A percentile compares a stretch with the other conserved stretches of the same genome.
Evolutionary conservation across 1,139 yeast genomes (phyloP).

Genomic region (Yamadazyma oceani): DNA sequence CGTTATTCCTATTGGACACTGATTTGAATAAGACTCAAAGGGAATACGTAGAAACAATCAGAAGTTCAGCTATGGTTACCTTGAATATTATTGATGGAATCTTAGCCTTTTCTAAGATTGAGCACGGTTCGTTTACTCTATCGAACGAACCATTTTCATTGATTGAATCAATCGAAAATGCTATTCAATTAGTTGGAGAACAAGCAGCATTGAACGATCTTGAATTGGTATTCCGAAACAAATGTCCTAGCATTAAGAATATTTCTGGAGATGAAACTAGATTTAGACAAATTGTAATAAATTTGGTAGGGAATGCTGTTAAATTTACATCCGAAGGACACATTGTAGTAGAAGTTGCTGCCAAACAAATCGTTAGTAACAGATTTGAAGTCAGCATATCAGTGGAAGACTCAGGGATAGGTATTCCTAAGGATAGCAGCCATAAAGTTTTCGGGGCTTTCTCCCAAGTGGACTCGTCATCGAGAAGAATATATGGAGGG

Average conservation of each 20-base stretch:
- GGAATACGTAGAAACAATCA: constrained; percentile 56
- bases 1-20: constrained; percentile 54
- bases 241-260: constrained; percentile 41
- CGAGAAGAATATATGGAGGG: constrained; percentile 58
- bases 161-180: constrained; percentile 52
- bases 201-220: constrained; percentile 48
- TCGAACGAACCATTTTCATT: constrained; percentile 51
- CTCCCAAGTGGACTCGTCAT: constrained; percentile 61
- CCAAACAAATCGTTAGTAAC: constrained; percentile 27
- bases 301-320: constrained; percentile 57
- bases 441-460: constrained; percentile 58
- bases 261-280: constrained; percentile 53
- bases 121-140: constrained; percentile 52
- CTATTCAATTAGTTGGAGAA: constrained; percentile 53
- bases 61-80: constrained; percentile 53
- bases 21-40: constrained; percentile 45
- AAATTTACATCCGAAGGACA: constrained; percentile 54
- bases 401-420: constrained; percentile 62
- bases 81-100: constrained; percentile 58
- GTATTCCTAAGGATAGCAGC: constrained; percentile 51
- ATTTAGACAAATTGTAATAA: constrained; percentile 54
- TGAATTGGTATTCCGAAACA: constrained; percentile 50
- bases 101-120: constrained; percentile 55
- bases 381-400: constrained; percentile 44
- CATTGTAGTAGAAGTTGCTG: constrained; percentile 40